These are phyloP conservation scores for Xerocomellus dryophilus DNA, from an alignment of 768 basidiomycete genomes.

Conservation along the genomic window DNA sequence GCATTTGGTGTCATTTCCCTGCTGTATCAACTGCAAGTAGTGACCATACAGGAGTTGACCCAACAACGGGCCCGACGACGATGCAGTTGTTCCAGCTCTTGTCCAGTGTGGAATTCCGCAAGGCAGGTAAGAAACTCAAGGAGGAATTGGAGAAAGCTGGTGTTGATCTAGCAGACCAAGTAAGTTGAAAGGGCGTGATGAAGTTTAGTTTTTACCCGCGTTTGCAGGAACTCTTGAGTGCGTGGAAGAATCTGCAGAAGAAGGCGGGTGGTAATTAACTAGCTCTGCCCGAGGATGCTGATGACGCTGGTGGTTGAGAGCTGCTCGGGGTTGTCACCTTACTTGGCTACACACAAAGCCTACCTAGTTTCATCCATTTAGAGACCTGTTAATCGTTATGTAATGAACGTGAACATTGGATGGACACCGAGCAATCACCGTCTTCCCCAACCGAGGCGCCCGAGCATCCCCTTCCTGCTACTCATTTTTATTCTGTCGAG, in stretches of 20 bases:
- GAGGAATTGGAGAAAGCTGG: conserved; percentile 57
- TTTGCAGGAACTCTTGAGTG: conserved; percentile 46
- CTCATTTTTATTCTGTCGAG: conserved; percentile 76
- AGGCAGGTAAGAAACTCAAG: conserved; percentile 42
- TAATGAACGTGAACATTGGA: conserved; percentile 7
- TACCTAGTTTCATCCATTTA: not conserved
- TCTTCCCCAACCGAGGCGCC: conserved; percentile 32
- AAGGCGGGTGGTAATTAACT: conserved; percentile 22
- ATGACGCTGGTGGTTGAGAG: not conserved
- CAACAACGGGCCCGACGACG: conserved; percentile 44
- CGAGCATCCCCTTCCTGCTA: conserved; percentile 48
- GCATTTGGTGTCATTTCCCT: not conserved
- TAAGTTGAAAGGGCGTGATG: conserved; percentile 26
- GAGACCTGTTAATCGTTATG: not conserved
- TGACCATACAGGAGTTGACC: conserved; percentile 46
- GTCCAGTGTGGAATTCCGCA: conserved; percentile 50
- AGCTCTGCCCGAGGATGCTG: not conserved
- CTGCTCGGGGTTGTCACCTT: no score
- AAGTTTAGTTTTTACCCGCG: not conserved
- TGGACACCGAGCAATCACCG: conserved; percentile 10
- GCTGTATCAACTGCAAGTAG: not conserved
- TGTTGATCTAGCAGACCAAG: conserved; percentile 55
- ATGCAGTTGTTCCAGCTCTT: conserved; percentile 55
- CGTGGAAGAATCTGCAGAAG: conserved; percentile 34
- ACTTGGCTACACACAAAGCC: not conserved